phyloP scores from a whole-genome alignment of 805 yeast genomes.

The Zygosaccharomyces bisporus region DNA sequence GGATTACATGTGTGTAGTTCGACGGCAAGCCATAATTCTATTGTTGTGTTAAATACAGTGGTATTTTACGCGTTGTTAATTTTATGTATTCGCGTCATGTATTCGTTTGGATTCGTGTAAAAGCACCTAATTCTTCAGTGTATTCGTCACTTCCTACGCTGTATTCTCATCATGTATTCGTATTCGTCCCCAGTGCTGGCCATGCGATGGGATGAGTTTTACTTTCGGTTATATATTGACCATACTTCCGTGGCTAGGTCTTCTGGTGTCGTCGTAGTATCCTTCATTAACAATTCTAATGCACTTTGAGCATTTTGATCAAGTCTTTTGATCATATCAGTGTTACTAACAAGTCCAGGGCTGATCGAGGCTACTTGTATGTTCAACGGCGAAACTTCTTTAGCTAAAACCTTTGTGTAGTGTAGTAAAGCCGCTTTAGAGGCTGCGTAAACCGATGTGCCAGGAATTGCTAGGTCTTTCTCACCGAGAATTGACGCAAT shows the following conservation, averaged over 20 bases:
- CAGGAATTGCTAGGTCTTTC: conserved; percentile 19
- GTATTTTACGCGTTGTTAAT: too few species aligned
- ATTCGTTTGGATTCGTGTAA: too few species aligned
- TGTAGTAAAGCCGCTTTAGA: conserved; percentile 32
- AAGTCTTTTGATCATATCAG: conserved; percentile 28
- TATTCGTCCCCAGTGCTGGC: too few species aligned
- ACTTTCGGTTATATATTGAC: conserved; percentile 6
- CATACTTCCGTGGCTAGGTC: conserved; percentile 21
- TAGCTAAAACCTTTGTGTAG: conserved; percentile 24
- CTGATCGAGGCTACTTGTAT: conserved; percentile 18
- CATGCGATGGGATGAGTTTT: conserved; percentile 2
- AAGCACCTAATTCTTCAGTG: too few species aligned
- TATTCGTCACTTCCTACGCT: too few species aligned
- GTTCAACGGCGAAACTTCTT: conserved; percentile 22
- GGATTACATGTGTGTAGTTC: too few species aligned
- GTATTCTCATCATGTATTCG: too few species aligned
- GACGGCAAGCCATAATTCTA: too few species aligned
- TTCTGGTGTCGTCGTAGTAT: conserved; percentile 8
- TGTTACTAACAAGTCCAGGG: conserved; percentile 27
- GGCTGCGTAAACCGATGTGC: conserved; percentile 33
- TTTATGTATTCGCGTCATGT: too few species aligned
- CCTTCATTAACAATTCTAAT: neutral
- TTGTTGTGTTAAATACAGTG: too few species aligned
- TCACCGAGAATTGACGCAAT: conserved; percentile 30
- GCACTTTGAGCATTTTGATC: conserved; percentile 1